Evolutionary conservation across 202 grass and related monocot genomes (phyloP).

Genomic region (Thinopyrum obtusiflorum): DNA sequence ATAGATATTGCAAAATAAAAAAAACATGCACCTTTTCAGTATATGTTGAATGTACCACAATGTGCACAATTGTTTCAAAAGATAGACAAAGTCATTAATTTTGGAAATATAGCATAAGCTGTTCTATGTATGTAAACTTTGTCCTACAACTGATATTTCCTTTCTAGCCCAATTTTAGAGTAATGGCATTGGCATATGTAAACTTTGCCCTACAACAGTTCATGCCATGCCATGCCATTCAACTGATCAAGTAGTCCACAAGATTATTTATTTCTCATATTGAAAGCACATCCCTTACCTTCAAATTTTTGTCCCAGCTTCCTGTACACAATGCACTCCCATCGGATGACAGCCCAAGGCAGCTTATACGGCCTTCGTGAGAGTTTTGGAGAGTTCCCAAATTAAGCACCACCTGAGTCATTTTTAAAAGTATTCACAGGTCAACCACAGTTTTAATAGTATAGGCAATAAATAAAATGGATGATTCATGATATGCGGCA

Average conservation of each 20-base stretch:
- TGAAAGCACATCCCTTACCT: slow-evolving; percentile 41
- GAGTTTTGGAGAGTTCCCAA: slow-evolving; percentile 88
- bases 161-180: slow-evolving; percentile 2
- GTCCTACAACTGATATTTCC: background rate
- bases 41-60: background rate
- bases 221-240: background rate
- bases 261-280: background rate
- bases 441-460: background rate
- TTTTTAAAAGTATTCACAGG: slow-evolving; percentile 2
- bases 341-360: slow-evolving; percentile 88
- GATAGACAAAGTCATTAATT: background rate
- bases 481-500: background rate
- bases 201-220: background rate
- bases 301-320: slow-evolving; percentile 98
- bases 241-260: background rate
- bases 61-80: background rate
- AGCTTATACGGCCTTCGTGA: slow-evolving; percentile 84
- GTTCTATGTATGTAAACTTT: background rate
- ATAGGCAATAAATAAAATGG: background rate
- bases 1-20: background rate
- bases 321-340: slow-evolving; percentile 99
- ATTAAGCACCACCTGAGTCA: slow-evolving; percentile 68
- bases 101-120: background rate
- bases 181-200: background rate
- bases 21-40: background rate